Evolutionary conservation across 2,329 filamentous ascomycete species (phyloP).

Genomic region (Trichoderma oligosporum): DNA sequence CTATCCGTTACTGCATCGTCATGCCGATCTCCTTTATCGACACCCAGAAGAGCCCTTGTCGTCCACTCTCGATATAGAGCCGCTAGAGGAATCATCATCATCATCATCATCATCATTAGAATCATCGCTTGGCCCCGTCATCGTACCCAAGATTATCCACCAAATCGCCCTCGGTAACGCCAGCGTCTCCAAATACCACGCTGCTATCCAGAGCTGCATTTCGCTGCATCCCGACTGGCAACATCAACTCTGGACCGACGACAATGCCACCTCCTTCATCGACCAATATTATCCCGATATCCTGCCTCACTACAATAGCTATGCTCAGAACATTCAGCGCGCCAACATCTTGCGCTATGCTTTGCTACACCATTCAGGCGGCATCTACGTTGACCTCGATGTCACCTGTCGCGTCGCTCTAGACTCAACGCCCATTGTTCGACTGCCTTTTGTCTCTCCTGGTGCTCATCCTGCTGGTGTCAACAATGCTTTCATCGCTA

Average conservation of each 20-base stretch:
- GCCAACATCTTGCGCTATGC: slow-evolving; percentile 26
- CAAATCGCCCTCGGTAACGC: slow-evolving; percentile 41
- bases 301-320: slow-evolving; percentile 24
- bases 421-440: slow-evolving; percentile 23
- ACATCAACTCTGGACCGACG: slow-evolving; percentile 26
- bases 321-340: slow-evolving; percentile 26
- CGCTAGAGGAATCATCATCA: not conserved
- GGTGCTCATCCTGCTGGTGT: slow-evolving; percentile 26
- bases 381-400: slow-evolving; percentile 28
- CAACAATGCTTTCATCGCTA: slow-evolving; percentile 26
- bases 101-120: not conserved
- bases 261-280: slow-evolving; percentile 25
- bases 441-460: slow-evolving; percentile 24
- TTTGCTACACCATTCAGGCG: slow-evolving; percentile 25
- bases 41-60: slow-evolving; percentile 9
- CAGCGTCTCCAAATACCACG: slow-evolving; percentile 34
- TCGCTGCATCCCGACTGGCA: slow-evolving; percentile 25
- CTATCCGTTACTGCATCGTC: slow-evolving; percentile 15
- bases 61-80: not conserved
- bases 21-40: slow-evolving; percentile 17
- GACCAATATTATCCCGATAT: slow-evolving; percentile 24
- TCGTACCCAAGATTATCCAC: slow-evolving; percentile 24
- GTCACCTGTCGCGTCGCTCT: slow-evolving; percentile 24
- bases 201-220: slow-evolving; percentile 23
- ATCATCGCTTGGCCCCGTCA: not conserved